Base-by-base conservation (phyloP, 2,329 filamentous ascomycete genomes). In the Pseudocercospora macadamiae region DNA sequence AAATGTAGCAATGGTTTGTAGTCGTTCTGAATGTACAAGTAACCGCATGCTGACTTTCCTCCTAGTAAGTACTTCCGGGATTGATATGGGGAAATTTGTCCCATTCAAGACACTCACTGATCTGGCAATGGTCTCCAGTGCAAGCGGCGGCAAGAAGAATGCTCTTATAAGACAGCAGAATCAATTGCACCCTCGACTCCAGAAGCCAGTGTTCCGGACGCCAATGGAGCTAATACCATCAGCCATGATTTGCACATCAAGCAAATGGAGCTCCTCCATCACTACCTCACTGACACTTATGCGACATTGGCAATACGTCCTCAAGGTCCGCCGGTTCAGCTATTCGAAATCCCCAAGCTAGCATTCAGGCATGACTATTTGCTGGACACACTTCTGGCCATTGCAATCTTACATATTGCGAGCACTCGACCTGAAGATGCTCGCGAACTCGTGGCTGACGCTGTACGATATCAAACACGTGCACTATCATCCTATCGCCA, bases 221-320 rank as follows among this genome's bases (percentile, higher is more conserved):
- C 52, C 19, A 16, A 39, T 37, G 57, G 57, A 32, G 59, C 36
- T n/a, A n/a, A 30, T 14, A 19, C 49, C 12, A 44, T 21, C 44
- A 47, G 23, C 5, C 16, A 51, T 10, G 53, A 57, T 19, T 14
- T 55, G 12, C 64, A 66, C 30, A 25, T 61, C 34, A 62, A 61
- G 47, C 63, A 68, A 34, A 55, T 68, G 19, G 64, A 64, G 54
- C 55, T 68, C 19, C 64, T 68, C 58, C 64, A 68, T 23, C 64
- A 66, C 7, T 68, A 61, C 44, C 52, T 53, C 12, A 63, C 64
- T 5, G 59, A 55, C 10, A 66, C 66, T 12, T 64, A 54, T 30
- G 42, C 55, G 23, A 63, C 59, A 9, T 23, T 66, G 14, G 53
- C 55, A 5, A 51, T 57, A 12, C 45, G 39, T 3, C 52, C 52